Evolutionary conservation across 2,329 filamentous ascomycete species (phyloP), one percentile per base, ranked within the genome.

Genomic region (Claviceps sp.): DNA sequence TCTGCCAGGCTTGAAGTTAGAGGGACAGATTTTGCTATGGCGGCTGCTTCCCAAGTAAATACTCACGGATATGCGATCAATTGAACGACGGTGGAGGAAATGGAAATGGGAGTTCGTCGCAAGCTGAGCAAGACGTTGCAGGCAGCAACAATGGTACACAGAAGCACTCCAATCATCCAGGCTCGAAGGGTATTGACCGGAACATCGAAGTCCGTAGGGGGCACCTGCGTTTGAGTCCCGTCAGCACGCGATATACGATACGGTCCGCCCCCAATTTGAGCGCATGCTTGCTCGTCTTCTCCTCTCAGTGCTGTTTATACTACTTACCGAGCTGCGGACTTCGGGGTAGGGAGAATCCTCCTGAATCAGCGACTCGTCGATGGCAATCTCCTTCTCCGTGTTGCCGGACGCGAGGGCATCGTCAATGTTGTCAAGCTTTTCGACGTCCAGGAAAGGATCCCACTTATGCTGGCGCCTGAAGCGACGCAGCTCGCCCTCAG

Each of bases 101-200:
- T 76, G 13, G 64, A 55, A 51, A 79, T 73, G 51, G 74, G 72
- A 1, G 76, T 71, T 43, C 72, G 70, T 40, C 74, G 73, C 37
- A 73, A 56, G 13, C 62, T 63, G 39, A 80, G 77, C 9, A 80
- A 62, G 60, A 77, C 72, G 61, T 82, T 81, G 59, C 78, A 66
- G 1, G 69, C 75, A 0, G 78, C 77, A 29, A 78, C 76, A 47
- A 79, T 62, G 1, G 79, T 82, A 54, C 77, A 77, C 53, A 81
- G 69, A 40, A 82, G 2, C 50, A 77, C 55, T 36, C 79, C 79
- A 52, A 83, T 76, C 5, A 62, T 57, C 79, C 79, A 82, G 9
- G 78, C 76, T 17, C 79, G 78, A 53, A 82, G 70, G 2, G 79
- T 82, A 61, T 76, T 78, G 50, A 71, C 68, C 6, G 75, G 71